Base-by-base conservation (phyloP, 148 eudicot species). In the Camellia japonica region DNA sequence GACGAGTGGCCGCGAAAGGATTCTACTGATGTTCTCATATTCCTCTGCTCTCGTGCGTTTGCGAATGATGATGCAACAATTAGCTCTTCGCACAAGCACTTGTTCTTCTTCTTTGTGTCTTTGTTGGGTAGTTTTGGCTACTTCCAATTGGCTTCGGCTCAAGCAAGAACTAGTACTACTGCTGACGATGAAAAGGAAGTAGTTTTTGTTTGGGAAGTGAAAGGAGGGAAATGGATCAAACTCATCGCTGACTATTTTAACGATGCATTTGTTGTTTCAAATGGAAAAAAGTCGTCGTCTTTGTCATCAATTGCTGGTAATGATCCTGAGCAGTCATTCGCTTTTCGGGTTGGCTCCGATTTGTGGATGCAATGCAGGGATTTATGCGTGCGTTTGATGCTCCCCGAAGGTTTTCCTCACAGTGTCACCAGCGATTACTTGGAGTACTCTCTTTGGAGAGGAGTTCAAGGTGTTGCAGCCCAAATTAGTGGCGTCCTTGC, bases 401-500 rank as follows among this genome's bases (percentile, higher is more conserved):
- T 96, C 38, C 98, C 99, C 0, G 97, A 96, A 82, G 99, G 98
- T 18, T 96, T 82, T 83, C 99, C 99, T 49, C 86, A 90, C 0
- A 94, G 99, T 79, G 99, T 96, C 68, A 96, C 95, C 2, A 90
- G 89, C 71, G 99, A 96, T 81, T 96, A 96, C 80, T 80, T 96
- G 84, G 98, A 96, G 81, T 94, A 96, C 75, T 94, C 97, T 61
- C 87, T 92, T 83, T 96, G 99, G 99, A 91, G 99, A 87, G 93
- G 95, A 56, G 94, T 92, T 61, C 99, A 96, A 83, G 99, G 99
- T 41, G 78, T 96, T 78, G 99, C 99, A 18, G 94, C 98, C 71
- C 99, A 96, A 85, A 85, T 96, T 65, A 96, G 90, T 46, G 93
- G 98, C 23, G 98, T 96, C 71, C 95, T 96, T 82, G 97, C 97